phyloP scores from a whole-genome alignment of 2,329 filamentous ascomycete genomes.

The Nemania serpens region DNA sequence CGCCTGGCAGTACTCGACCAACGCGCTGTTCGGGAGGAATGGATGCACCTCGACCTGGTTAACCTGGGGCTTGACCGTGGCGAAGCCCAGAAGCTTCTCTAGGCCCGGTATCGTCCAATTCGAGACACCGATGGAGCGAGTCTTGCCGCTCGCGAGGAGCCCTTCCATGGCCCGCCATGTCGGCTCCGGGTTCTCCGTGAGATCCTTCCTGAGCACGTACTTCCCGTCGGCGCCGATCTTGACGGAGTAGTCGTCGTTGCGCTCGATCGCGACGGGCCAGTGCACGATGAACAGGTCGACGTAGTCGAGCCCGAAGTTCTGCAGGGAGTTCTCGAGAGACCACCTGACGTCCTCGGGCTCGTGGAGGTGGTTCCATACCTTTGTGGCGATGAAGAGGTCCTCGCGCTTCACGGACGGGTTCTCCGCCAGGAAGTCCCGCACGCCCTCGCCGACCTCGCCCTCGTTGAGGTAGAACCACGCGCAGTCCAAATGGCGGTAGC shows the following conservation, averaged over 20 bases:
- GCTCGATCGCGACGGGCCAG: constrained; percentile 53
- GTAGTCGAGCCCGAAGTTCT: constrained; percentile 59
- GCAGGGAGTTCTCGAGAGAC: constrained; percentile 57
- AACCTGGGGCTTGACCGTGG: constrained; percentile 47
- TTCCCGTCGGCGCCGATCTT: constrained; percentile 53
- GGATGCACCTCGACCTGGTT: constrained; percentile 55
- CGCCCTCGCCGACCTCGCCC: constrained; percentile 60
- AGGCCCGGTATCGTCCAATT: constrained; percentile 51
- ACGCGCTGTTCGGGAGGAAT: constrained; percentile 52
- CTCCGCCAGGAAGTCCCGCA: constrained; percentile 51
- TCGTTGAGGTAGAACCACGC: constrained; percentile 75
- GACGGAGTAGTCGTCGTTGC: constrained; percentile 47
- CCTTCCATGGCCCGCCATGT: constrained; percentile 66
- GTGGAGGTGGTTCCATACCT: constrained; percentile 72
- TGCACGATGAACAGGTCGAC: constrained; percentile 64
- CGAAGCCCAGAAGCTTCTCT: constrained; percentile 46
- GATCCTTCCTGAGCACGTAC: constrained; percentile 57
- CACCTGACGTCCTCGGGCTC: constrained; percentile 62
- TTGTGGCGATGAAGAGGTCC: constrained; percentile 66
- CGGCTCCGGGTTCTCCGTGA: constrained; percentile 68
- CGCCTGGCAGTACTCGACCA: constrained; percentile 58
- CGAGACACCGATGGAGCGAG: constrained; percentile 50
- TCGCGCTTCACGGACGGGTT: constrained; percentile 53
- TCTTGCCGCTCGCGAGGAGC: constrained; percentile 40
- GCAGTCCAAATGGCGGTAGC: constrained; percentile 71